Evolutionary conservation across 768 basidiomycete genomes (phyloP), one percentile per base, ranked within the genome.

Genomic region (Leccinum longicurvipes): DNA sequence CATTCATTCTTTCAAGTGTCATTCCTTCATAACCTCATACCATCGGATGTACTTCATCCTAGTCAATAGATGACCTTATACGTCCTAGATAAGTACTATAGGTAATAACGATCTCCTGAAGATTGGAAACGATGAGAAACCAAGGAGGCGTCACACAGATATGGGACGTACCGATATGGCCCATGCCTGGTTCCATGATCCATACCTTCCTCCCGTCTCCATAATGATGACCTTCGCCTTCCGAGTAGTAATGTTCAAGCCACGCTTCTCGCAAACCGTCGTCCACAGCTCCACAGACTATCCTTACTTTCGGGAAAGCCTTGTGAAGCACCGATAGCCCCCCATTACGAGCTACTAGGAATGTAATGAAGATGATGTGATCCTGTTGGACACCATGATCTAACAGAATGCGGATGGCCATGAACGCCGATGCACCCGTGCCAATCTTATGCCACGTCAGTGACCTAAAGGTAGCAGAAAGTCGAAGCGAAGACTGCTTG

Each of bases 381-480:
- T 88, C 84, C 69, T 93, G 83, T 53, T 70, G 81, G 17, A 96
- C 86, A 12, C 96, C 93, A 62, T 99, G 96, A 67, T 99, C 96
- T 17, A 98, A 79, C 10, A 98, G 76, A 11, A 96, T 82, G 27
- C 96, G 88, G 58, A 99, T 91, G 0, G 94, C 88, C 96, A 98
- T 98, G 70, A 98, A 90, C 19, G 87, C 87, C 4, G 91, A 85
- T 0, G 95, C 94, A 5, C 87, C 96, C 0, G 96, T 98, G 6
- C 92, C 93, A 68, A 98, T 93, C 87, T 96, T 50, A 41, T 55
- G 50, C n/a, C 49, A 44, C 17, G 44, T 47, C 39, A 41, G 39
- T 36, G 46, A 52, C 17, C 11, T 11, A 9, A 4, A 12, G 47
- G 41, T 6, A 24, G 6, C 6, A 15, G 8, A 51, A 34, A 50